Conservation (phyloP, 2,329 filamentous ascomycete genomes). For the Fusarium concolor region DNA sequence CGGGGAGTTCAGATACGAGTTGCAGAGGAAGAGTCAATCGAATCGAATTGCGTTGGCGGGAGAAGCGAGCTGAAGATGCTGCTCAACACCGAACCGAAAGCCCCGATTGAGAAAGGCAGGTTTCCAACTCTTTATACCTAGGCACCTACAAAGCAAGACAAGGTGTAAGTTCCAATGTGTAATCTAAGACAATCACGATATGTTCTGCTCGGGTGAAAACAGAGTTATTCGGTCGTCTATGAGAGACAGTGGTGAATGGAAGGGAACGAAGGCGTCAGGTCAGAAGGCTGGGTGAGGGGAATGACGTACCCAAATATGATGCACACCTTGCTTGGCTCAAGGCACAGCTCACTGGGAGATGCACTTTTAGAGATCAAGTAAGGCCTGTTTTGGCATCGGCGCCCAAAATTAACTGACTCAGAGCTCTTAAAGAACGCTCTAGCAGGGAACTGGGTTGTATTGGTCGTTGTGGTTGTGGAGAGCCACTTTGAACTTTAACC, state of each 20-base stretch:
- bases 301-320: slow-evolving; percentile 7
- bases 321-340: slow-evolving; percentile 15
- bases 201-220: slow-evolving; percentile 3
- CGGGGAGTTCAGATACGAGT: slow-evolving; percentile 16
- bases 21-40: slow-evolving; percentile 11
- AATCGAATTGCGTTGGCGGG: slow-evolving; percentile 10
- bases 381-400: slow-evolving; percentile 13
- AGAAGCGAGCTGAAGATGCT: slow-evolving; percentile 23
- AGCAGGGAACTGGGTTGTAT: slow-evolving; percentile 18
- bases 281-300: not conserved
- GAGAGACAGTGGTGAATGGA: slow-evolving; percentile 7
- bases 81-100: slow-evolving; percentile 10
- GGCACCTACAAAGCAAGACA: not conserved
- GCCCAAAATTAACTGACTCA: slow-evolving; percentile 17
- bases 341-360: slow-evolving; percentile 34
- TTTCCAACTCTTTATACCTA: slow-evolving; percentile 15
- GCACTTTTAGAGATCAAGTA: slow-evolving; percentile 34
- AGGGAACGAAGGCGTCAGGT: slow-evolving; percentile 24
- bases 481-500: slow-evolving; percentile 10
- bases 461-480: slow-evolving; percentile 17
- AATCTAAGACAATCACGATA: slow-evolving; percentile 24
- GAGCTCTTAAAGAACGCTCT: slow-evolving; percentile 1
- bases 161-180: slow-evolving; percentile 25
- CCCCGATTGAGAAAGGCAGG: not conserved
- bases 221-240: slow-evolving; percentile 5